These are phyloP conservation scores for Malus hybrid DNA, from an alignment of 331 rosid species.

Conservation along the genomic window DNA sequence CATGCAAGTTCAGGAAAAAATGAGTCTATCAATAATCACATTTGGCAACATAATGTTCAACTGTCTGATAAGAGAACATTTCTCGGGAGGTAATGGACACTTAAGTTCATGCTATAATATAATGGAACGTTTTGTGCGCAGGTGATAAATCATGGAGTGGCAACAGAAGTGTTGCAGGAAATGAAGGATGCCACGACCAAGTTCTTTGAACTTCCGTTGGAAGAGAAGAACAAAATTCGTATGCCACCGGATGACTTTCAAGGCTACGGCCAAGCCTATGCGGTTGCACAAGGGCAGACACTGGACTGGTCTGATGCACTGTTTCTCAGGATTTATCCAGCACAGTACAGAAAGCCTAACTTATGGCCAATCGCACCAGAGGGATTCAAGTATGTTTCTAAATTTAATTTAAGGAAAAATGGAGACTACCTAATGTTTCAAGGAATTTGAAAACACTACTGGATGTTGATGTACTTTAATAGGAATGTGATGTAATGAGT, in stretches of 20 bases:
- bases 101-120: neutral
- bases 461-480: no score
- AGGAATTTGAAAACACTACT: no score
- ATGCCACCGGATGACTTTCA: slow-evolving; percentile 21
- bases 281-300: slow-evolving; percentile 22
- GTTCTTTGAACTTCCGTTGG: slow-evolving; percentile 30
- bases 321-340: slow-evolving; percentile 15
- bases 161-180: slow-evolving; percentile 13
- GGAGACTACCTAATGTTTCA: neutral
- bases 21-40: no score
- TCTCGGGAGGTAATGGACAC: neutral
- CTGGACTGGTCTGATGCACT: slow-evolving; percentile 38
- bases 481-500: no score
- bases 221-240: slow-evolving; percentile 29
- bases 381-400: slow-evolving; percentile 22
- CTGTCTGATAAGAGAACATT: neutral
- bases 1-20: neutral
- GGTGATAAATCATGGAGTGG: slow-evolving; percentile 36
- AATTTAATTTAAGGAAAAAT: neutral
- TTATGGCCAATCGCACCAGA: slow-evolving; percentile 31
- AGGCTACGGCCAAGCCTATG: slow-evolving; percentile 29
- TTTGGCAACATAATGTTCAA: neutral
- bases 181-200: slow-evolving; percentile 17
- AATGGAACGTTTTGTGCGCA: neutral
- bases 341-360: neutral